Conservation (phyloP, 2,329 filamentous ascomycete genomes). For the Penicillium sp. region DNA sequence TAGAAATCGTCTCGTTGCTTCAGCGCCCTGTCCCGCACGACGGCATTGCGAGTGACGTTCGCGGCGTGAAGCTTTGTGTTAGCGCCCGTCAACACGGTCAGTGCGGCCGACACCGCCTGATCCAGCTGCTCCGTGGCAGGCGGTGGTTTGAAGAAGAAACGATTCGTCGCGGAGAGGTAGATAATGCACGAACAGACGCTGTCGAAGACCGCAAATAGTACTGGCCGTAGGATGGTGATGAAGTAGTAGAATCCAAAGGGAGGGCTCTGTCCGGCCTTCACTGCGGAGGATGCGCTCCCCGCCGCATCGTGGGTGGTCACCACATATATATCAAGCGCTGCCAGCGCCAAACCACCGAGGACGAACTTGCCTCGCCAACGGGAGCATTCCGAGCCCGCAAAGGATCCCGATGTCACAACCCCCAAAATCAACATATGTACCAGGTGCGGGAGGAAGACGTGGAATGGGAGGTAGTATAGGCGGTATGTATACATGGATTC, state of each 20-base stretch:
- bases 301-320: conserved; percentile 66
- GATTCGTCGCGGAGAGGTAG: conserved; percentile 78
- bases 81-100: conserved; percentile 61
- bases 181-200: conserved; percentile 65
- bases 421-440: conserved; percentile 74
- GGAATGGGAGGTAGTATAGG: conserved; percentile 74
- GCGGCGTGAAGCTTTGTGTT: conserved; percentile 72
- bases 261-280: conserved; percentile 67
- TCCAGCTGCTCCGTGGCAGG: conserved; percentile 70
- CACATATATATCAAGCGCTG: conserved; percentile 68
- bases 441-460: conserved; percentile 76
- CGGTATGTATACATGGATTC: conserved; percentile 74
- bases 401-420: conserved; percentile 69
- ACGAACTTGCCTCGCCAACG: conserved; percentile 75
- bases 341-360: conserved; percentile 62
- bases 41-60: conserved; percentile 78
- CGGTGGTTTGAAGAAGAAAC: conserved; percentile 70
- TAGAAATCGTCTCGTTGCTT: conserved; percentile 70
- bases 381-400: conserved; percentile 66
- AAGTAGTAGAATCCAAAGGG: conserved; percentile 39
- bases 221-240: conserved; percentile 64
- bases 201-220: conserved; percentile 70
- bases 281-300: conserved; percentile 61
- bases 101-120: conserved; percentile 48
- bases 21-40: conserved; percentile 72